Percentiles rank a stretch among this genome's conserved stretches.
phyloP scores from a whole-genome alignment of 139 green algal species.

The Auxenochlorella protothecoides region DNA sequence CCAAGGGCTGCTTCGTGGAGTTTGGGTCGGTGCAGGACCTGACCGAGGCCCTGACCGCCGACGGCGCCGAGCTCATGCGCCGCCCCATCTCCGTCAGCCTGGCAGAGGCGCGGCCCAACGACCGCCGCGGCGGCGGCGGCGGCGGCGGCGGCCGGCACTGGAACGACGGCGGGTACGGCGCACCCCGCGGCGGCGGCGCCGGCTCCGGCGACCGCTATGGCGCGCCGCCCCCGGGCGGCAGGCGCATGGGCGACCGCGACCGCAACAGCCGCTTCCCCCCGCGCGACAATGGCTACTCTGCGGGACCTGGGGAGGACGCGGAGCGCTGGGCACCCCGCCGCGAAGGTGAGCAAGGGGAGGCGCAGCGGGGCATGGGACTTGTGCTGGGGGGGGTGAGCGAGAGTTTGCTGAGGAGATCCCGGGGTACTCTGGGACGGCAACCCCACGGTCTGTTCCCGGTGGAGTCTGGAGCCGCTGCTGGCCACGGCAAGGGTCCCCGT shows the following conservation, averaged over 20 bases:
- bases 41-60: constrained; percentile 6
- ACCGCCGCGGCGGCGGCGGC: not conserved
- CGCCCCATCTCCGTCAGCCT: constrained; percentile 29
- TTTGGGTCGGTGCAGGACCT: constrained; percentile 24
- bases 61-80: constrained; percentile 18
- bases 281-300: too few relatives aligned
- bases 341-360: too few relatives aligned
- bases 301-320: too few relatives aligned
- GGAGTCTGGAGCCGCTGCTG: too few relatives aligned
- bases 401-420: too few relatives aligned
- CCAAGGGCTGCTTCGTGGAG: constrained; percentile 43
- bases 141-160: not conserved
- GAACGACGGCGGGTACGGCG: not conserved
- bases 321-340: too few relatives aligned
- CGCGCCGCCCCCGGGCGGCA: not conserved
- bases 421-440: too few relatives aligned
- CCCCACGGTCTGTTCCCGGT: too few relatives aligned
- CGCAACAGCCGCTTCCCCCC: not conserved
- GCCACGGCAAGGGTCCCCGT: too few relatives aligned
- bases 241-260: constrained; percentile 1
- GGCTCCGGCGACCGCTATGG: constrained; percentile 7
- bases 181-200: constrained; percentile 3
- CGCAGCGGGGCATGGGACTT: too few relatives aligned
- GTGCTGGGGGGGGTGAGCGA: too few relatives aligned
- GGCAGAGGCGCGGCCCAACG: constrained; percentile 22